Conservation (phyloP, 73 alveolate genomes). For the Durusdinium trenchii region DNA sequence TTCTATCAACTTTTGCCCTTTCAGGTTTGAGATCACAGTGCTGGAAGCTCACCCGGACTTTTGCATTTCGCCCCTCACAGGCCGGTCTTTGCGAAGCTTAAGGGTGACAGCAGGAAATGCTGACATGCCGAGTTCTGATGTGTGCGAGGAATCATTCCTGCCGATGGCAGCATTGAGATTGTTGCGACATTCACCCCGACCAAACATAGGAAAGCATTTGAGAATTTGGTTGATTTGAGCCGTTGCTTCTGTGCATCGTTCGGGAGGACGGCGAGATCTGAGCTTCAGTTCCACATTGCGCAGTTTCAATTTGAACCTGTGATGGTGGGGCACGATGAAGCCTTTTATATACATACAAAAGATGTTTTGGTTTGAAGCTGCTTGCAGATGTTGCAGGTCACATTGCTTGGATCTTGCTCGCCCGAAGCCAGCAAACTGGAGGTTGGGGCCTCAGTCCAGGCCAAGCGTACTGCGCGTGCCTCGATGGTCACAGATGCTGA, state of each 20-base stretch:
- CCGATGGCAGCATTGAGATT: slow-evolving; percentile 73
- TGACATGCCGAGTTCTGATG: too few relatives aligned
- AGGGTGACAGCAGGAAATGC: too few relatives aligned
- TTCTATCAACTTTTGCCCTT: too few relatives aligned
- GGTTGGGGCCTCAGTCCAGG: neutral
- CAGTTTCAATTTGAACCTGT: slow-evolving; percentile 76
- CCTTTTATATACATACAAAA: neutral
- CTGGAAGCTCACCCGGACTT: too few relatives aligned
- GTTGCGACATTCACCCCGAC: slow-evolving; percentile 47
- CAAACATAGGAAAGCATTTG: slow-evolving; percentile 25
- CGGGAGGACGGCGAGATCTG: slow-evolving; percentile 58
- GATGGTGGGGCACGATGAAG: slow-evolving; percentile 37
- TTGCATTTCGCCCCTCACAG: too few relatives aligned
- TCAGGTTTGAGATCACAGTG: too few relatives aligned
- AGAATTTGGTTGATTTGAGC: neutral
- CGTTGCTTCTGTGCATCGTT: neutral
- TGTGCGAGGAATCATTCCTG: slow-evolving; percentile 73
- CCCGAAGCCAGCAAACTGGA: slow-evolving; percentile 72
- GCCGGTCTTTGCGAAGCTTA: too few relatives aligned
- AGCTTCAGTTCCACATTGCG: slow-evolving; percentile 63
- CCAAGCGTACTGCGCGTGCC: too few relatives aligned
- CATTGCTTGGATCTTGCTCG: slow-evolving; percentile 66
- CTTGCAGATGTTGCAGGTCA: slow-evolving; percentile 20
- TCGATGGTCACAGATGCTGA: too few relatives aligned
- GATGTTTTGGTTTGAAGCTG: neutral